Conservation (phyloP, 768 basidiomycete genomes). For the Naganishia friedmannii region DNA sequence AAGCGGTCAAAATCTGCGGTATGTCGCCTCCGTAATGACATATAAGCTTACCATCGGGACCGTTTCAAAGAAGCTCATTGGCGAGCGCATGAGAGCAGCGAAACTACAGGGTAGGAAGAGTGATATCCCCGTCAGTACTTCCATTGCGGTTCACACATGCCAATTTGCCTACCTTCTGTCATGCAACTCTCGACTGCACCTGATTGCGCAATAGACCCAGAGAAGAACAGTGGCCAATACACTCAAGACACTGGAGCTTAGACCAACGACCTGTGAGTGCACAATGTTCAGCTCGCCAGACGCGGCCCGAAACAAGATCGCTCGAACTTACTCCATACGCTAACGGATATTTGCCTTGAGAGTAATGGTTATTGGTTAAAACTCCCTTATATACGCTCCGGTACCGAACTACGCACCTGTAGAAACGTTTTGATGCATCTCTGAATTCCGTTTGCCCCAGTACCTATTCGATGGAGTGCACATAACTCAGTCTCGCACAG, state of each 20-base stretch:
- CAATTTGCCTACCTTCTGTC: slow-evolving; percentile 60
- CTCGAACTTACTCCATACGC: slow-evolving; percentile 19
- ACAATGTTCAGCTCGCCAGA: no score
- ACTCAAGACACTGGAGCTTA: slow-evolving; percentile 60
- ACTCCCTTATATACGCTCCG: no score
- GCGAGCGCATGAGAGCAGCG: slow-evolving; percentile 71
- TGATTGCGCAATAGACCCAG: slow-evolving; percentile 72
- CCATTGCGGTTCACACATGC: background rate
- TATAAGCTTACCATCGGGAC: slow-evolving; percentile 64
- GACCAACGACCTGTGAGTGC: slow-evolving; percentile 58
- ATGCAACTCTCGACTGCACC: slow-evolving; percentile 72
- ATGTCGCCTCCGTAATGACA: slow-evolving; percentile 58
- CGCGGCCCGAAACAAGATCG: background rate
- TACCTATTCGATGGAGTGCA: slow-evolving; percentile 2
- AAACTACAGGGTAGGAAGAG: slow-evolving; percentile 32
- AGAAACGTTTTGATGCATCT: slow-evolving; percentile 21
- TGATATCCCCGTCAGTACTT: slow-evolving; percentile 11
- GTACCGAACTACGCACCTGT: background rate
- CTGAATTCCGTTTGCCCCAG: slow-evolving; percentile 28
- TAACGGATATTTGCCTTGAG: slow-evolving; percentile 6
- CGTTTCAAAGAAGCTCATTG: slow-evolving; percentile 81
- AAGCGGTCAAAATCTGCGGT: background rate
- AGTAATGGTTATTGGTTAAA: background rate
- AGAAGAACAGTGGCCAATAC: slow-evolving; percentile 64
- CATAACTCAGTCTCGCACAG: background rate